A percentile compares a stretch with the other conserved stretches of the same genome.
Evolutionary conservation across 2,329 filamentous ascomycete species (phyloP).

Genomic region (Scorias spongiosa): DNA sequence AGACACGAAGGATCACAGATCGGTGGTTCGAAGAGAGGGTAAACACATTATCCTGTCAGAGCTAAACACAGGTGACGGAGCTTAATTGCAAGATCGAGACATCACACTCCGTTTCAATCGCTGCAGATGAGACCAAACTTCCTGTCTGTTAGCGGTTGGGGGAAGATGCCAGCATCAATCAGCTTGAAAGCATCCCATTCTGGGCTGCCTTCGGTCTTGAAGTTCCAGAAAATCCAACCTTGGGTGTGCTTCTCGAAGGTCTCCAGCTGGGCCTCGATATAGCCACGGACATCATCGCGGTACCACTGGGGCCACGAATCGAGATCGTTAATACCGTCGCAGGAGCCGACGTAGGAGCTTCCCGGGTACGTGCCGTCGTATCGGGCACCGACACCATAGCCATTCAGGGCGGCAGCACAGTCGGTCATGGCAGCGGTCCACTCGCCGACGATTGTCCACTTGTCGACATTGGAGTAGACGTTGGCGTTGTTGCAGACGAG

Average conservation of each 20-base stretch:
- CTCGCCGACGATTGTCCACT: slow-evolving; percentile 54
- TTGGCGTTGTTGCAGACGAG: slow-evolving; percentile 40
- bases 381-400: slow-evolving; percentile 43
- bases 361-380: slow-evolving; percentile 41
- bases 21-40: no score
- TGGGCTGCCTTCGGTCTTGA: slow-evolving; percentile 36
- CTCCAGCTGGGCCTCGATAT: slow-evolving; percentile 40
- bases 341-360: slow-evolving; percentile 37
- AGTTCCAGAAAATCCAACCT: slow-evolving; percentile 44
- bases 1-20: no score
- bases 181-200: slow-evolving; percentile 40
- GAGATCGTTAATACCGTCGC: slow-evolving; percentile 34
- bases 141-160: slow-evolving; percentile 24
- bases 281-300: slow-evolving; percentile 33
- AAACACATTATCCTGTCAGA: no score
- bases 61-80: no score
- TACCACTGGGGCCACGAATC: slow-evolving; percentile 31
- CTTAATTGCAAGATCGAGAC: no score
- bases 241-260: slow-evolving; percentile 35
- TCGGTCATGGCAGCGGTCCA: slow-evolving; percentile 55
- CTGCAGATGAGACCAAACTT: slow-evolving; percentile 16
- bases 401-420: slow-evolving; percentile 36
- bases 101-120: neutral
- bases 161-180: slow-evolving; percentile 37
- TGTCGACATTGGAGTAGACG: slow-evolving; percentile 39